Evolutionary conservation across 2,329 filamentous ascomycete species (phyloP).

Genomic region (Coniochaeta sp.): DNA sequence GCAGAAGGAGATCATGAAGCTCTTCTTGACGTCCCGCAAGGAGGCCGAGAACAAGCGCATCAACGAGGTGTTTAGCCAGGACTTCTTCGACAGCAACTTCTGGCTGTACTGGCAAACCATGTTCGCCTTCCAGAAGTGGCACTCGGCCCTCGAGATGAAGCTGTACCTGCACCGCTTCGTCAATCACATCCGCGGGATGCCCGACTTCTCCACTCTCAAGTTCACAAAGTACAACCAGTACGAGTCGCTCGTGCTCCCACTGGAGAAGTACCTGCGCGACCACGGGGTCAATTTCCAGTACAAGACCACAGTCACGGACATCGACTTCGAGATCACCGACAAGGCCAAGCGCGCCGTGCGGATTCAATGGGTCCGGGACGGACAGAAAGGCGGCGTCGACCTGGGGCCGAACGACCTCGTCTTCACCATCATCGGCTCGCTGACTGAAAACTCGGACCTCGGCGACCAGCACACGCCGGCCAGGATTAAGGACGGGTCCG

Average conservation of each 20-base stretch:
- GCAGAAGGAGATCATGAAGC: conserved; percentile 22
- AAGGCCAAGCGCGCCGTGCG: conserved; percentile 15
- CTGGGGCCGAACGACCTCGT: conserved; percentile 26
- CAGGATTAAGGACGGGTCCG: conserved; percentile 19
- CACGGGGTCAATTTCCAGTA: conserved; percentile 24
- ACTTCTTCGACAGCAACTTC: conserved; percentile 27
- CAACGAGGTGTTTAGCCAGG: conserved; percentile 18
- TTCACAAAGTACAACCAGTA: conserved; percentile 27
- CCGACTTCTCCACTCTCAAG: conserved; percentile 22
- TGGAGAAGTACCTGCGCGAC: conserved; percentile 20
- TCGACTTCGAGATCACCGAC: conserved; percentile 13
- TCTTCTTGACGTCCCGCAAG: conserved; percentile 21
- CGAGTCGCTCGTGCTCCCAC: conserved; percentile 25
- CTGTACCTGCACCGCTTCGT: conserved; percentile 26
- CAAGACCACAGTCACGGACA: conserved; percentile 12
- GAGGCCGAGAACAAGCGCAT: conserved; percentile 21
- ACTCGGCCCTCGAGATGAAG: conserved; percentile 27
- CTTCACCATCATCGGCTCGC: conserved; percentile 29
- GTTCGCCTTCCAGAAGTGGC: conserved; percentile 27
- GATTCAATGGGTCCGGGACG: conserved; percentile 16
- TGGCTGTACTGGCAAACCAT: conserved; percentile 29
- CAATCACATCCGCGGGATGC: conserved; percentile 19
- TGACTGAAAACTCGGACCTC: conserved; percentile 25
- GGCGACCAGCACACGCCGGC: conserved; percentile 25
- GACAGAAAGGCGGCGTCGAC: conserved; percentile 13